phyloP scores from a whole-genome alignment of 2,329 filamentous ascomycete genomes.

The Verticillium alfalfae region DNA sequence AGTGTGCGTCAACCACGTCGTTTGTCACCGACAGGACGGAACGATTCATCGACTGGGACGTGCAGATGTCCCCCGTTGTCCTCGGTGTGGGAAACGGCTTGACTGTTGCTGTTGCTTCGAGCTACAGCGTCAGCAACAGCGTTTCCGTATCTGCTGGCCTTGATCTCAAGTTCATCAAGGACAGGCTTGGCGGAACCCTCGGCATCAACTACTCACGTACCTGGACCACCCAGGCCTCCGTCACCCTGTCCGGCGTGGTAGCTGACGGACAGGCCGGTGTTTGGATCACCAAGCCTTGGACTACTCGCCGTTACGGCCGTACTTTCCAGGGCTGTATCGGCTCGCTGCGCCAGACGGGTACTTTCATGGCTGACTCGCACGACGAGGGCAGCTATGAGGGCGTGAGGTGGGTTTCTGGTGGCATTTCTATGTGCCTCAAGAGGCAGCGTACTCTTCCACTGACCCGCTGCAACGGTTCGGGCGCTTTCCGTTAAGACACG shows the following conservation, averaged over 20 bases:
- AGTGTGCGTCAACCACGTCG: slow-evolving; percentile 4
- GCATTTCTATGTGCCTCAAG: slow-evolving; percentile 4
- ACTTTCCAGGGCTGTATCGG: slow-evolving; percentile 8
- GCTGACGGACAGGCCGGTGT: slow-evolving; percentile 5
- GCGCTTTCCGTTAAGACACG: background rate
- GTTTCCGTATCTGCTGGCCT: slow-evolving; percentile 2
- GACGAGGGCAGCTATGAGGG: slow-evolving; percentile 8
- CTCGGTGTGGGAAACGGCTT: slow-evolving; percentile 7
- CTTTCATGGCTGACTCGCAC: slow-evolving; percentile 6
- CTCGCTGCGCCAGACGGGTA: slow-evolving; percentile 4
- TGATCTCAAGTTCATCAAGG: slow-evolving; percentile 1
- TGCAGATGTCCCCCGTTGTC: slow-evolving; percentile 10
- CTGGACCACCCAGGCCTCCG: slow-evolving; percentile 4
- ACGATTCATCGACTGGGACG: slow-evolving; percentile 11
- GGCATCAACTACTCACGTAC: slow-evolving; percentile 3
- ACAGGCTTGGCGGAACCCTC: background rate
- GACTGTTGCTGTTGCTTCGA: slow-evolving; percentile 5
- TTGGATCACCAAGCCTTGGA: slow-evolving; percentile 8
- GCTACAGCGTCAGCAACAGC: slow-evolving; percentile 4
- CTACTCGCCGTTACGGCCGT: slow-evolving; percentile 7
- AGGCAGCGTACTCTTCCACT: background rate
- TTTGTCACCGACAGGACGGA: slow-evolving; percentile 2
- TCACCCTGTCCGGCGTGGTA: slow-evolving; percentile 6
- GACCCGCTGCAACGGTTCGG: background rate
- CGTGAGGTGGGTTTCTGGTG: slow-evolving; percentile 4